Conservation (phyloP, 164 flowering plant genomes). For the Echeveria elegans region DNA sequence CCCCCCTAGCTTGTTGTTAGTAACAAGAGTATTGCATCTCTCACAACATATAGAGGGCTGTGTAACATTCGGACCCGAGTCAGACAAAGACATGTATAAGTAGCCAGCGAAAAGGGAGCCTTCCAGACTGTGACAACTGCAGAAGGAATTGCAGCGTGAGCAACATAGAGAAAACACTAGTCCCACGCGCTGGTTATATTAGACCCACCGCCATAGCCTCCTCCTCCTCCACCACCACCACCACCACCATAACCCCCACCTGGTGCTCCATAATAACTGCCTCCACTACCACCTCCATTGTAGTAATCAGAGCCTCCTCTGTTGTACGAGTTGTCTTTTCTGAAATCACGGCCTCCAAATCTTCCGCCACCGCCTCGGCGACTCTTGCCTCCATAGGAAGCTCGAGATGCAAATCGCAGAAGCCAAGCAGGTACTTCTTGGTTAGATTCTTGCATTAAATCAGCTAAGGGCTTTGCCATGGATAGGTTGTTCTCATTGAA, state of each 20-base stretch:
- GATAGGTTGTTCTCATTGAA: background rate
- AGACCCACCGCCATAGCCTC: background rate
- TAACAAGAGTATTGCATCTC: background rate
- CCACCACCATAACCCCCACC: background rate
- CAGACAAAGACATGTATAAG: background rate
- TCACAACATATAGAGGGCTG: constrained; percentile 3
- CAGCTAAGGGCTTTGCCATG: constrained; percentile 15
- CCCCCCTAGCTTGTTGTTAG: constrained; percentile 4
- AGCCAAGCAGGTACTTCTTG: constrained; percentile 64
- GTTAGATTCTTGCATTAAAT: constrained; percentile 51
- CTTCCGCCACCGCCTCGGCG: constrained; percentile 16
- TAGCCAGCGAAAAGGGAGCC: background rate
- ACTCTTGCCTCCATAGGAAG: constrained; percentile 28
- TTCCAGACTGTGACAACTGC: background rate
- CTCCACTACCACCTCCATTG: background rate
- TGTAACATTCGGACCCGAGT: background rate
- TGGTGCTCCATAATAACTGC: background rate
- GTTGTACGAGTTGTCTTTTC: background rate
- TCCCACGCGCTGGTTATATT: background rate
- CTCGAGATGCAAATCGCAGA: constrained; percentile 30
- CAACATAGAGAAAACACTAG: constrained; percentile 24
- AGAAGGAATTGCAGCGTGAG: background rate
- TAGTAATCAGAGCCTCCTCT: background rate
- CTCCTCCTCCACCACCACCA: background rate
- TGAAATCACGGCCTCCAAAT: background rate